phyloP scores from a whole-genome alignment of 352 stramenopile genomes.

The Thraustotheca clavata region DNA sequence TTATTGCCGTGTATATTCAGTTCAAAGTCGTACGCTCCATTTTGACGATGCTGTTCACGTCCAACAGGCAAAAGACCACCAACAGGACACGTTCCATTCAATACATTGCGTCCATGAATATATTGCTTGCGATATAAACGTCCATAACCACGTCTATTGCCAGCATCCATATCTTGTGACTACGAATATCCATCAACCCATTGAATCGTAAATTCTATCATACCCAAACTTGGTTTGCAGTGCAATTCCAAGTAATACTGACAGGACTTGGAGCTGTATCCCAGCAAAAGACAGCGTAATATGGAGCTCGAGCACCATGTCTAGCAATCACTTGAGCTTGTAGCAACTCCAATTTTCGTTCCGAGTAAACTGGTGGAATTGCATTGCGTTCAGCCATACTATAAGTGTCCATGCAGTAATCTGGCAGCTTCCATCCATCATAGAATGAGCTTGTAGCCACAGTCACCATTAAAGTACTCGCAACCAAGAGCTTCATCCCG shows the following conservation, averaged over 20 bases:
- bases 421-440: slow-evolving; percentile 68
- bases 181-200: slow-evolving; percentile 23
- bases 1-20: neutral
- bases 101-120: slow-evolving; percentile 62
- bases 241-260: slow-evolving; percentile 65
- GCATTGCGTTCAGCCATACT: slow-evolving; percentile 39
- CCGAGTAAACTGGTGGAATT: slow-evolving; percentile 47
- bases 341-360: slow-evolving; percentile 57
- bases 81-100: slow-evolving; percentile 63
- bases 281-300: slow-evolving; percentile 72
- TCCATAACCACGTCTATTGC: slow-evolving; percentile 43
- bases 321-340: slow-evolving; percentile 79
- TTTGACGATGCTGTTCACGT: slow-evolving; percentile 70
- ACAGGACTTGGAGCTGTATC: slow-evolving; percentile 65
- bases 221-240: slow-evolving; percentile 62
- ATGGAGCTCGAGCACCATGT: slow-evolving; percentile 65
- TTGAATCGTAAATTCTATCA: slow-evolving; percentile 7
- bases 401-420: slow-evolving; percentile 70
- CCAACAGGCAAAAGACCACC: slow-evolving; percentile 60
- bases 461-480: slow-evolving; percentile 24
- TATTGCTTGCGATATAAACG: slow-evolving; percentile 76
- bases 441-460: slow-evolving; percentile 29
- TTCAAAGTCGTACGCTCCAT: slow-evolving; percentile 41
- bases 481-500: slow-evolving; percentile 26
- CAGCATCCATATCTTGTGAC: slow-evolving; percentile 63